Evolutionary conservation across 148 eudicot species (phyloP).

Genomic region (Dysphania ambrosioides): DNA sequence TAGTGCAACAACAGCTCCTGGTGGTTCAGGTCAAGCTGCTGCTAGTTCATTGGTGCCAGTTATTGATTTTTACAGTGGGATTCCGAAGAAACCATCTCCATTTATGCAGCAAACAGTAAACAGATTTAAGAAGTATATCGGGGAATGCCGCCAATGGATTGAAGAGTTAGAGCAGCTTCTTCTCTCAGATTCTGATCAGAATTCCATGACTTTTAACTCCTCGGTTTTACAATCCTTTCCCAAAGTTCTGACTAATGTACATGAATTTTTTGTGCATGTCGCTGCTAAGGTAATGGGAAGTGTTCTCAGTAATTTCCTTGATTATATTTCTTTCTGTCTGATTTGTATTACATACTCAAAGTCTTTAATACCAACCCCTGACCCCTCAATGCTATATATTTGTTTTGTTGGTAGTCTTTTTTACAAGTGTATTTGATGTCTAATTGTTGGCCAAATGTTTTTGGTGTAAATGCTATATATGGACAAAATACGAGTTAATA

Average conservation of each 20-base stretch:
- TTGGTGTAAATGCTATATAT: neutral
- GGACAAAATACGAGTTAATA: neutral
- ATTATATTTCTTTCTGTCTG: neutral
- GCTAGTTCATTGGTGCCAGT: conserved; percentile 48
- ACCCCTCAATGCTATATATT: neutral
- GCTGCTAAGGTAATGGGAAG: conserved; percentile 79
- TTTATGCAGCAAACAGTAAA: conserved; percentile 76
- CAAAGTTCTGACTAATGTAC: conserved; percentile 82
- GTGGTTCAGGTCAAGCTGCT: conserved; percentile 40
- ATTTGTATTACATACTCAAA: neutral
- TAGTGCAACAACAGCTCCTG: conserved; percentile 40
- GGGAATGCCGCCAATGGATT: conserved; percentile 84
- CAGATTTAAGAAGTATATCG: conserved; percentile 79
- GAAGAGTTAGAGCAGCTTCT: conserved; percentile 93
- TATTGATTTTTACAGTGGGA: conserved; percentile 78
- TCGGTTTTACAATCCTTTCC: conserved; percentile 91
- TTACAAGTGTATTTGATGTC: neutral
- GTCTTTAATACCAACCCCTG: neutral
- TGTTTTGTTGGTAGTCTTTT: neutral
- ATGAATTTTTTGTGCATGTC: conserved; percentile 91
- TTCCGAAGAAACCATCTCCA: conserved; percentile 86
- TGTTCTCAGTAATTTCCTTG: neutral
- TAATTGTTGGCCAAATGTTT: neutral
- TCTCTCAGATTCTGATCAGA: conserved; percentile 59
- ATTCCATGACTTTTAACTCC: conserved; percentile 43